phyloP scores from a whole-genome alignment of 805 yeast species.

The Metschnikowia gelsemii region DNA sequence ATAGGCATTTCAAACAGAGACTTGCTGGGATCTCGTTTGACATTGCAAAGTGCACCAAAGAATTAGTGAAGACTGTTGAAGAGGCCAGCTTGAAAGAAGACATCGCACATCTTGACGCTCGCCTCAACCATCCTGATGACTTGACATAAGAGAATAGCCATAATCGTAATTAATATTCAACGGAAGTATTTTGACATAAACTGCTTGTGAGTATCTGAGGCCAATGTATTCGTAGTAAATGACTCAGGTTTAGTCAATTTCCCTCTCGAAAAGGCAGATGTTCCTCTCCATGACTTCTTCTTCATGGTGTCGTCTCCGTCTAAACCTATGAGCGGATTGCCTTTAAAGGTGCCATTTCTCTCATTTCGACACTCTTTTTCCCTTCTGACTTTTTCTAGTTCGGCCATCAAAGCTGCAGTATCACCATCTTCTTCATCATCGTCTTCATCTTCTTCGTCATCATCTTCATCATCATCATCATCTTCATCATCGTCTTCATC shows the following conservation, averaged over 20 bases:
- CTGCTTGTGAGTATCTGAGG: constrained; percentile 35
- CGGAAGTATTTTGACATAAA: constrained; percentile 37
- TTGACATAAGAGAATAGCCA: constrained; percentile 13
- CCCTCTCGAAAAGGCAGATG: constrained; percentile 25
- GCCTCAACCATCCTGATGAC: constrained; percentile 43
- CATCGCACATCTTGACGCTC: constrained; percentile 75
- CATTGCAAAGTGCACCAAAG: constrained; percentile 94
- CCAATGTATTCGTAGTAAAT: constrained; percentile 35
- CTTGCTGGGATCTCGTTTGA: constrained; percentile 95
- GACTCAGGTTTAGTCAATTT: constrained; percentile 8
- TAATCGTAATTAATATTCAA: constrained; percentile 7
- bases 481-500: constrained; percentile 1
- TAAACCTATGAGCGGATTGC: background rate
- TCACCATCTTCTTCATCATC: constrained; percentile 12
- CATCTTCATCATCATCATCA: background rate
- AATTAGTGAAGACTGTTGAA: constrained; percentile 91
- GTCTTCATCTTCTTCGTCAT: background rate
- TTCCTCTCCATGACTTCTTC: constrained; percentile 31
- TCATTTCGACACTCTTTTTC: constrained; percentile 17
- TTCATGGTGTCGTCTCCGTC: constrained; percentile 9
- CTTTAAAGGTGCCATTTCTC: constrained; percentile 2
- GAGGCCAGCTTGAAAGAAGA: constrained; percentile 89
- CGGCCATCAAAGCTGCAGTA: constrained; percentile 23
- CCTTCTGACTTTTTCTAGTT: constrained; percentile 19
- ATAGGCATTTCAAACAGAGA: constrained; percentile 86